phyloP scores from a whole-genome alignment of 2,329 filamentous ascomycete species.

The Aspergillus ustus region DNA sequence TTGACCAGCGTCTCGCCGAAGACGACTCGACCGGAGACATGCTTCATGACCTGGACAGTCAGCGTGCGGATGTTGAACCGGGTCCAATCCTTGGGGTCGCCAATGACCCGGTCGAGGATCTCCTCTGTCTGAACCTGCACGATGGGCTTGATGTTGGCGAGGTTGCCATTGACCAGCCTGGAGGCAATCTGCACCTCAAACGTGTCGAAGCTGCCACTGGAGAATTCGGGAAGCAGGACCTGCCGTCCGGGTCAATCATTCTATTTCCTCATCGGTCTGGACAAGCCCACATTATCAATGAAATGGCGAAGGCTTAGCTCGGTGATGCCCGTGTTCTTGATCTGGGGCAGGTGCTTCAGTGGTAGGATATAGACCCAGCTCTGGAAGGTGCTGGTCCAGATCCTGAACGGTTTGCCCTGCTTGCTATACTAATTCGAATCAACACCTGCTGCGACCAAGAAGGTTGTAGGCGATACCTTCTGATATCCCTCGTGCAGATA shows the following conservation, averaged over 20 bases:
- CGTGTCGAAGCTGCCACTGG: not conserved
- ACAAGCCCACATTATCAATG: not conserved
- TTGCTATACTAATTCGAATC: not conserved
- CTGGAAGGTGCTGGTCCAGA: not conserved
- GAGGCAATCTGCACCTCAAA: constrained; percentile 1
- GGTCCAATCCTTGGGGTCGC: not conserved
- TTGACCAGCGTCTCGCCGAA: not conserved
- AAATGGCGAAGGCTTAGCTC: not conserved
- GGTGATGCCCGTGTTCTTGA: not conserved
- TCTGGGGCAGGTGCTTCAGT: not conserved
- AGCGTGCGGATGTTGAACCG: not conserved
- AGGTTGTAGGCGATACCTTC: not conserved
- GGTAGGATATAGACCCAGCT: not conserved
- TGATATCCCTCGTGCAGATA: not conserved
- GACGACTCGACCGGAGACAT: not conserved
- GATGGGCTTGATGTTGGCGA: not conserved
- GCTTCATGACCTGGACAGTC: not conserved
- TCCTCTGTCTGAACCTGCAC: not conserved
- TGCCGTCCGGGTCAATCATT: not conserved
- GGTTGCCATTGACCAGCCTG: not conserved
- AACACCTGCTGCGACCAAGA: not conserved
- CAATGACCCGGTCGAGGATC: not conserved
- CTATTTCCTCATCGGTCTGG: not conserved
- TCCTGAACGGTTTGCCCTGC: not conserved
- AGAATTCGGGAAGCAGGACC: not conserved